These are phyloP conservation scores for Raphanus hybrid DNA, from an alignment of 441 rosid genomes.

Conservation along the genomic window DNA sequence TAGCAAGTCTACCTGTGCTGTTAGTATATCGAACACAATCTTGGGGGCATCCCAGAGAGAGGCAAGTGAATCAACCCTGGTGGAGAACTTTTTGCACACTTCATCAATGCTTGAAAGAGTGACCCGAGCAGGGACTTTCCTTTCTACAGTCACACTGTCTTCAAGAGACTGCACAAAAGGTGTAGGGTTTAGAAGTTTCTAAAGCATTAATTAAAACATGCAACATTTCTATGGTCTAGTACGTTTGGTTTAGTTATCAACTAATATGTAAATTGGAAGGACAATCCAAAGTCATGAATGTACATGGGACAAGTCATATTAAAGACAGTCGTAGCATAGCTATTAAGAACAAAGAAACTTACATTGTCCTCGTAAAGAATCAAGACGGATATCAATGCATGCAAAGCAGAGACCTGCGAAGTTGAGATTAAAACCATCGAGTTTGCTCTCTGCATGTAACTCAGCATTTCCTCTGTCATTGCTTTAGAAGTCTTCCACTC, in stretches of 20 bases:
- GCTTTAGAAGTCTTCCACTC: conserved; percentile 76
- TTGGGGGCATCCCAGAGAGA: conserved; percentile 55
- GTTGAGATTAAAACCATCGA: conserved; percentile 64
- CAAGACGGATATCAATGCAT: conserved; percentile 67
- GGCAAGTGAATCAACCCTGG: conserved; percentile 53
- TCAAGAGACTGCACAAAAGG: conserved; percentile 54
- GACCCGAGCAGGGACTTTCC: conserved; percentile 58
- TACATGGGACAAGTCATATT: conserved; percentile 12
- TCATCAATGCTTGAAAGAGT: conserved; percentile 58
- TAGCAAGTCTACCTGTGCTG: conserved; percentile 75
- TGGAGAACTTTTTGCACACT: conserved; percentile 50
- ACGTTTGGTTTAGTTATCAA: conserved; percentile 8
- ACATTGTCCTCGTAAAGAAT: conserved; percentile 59
- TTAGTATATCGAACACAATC: conserved; percentile 62
- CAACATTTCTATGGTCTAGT: conserved; percentile 20
- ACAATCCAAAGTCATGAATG: conserved; percentile 16
- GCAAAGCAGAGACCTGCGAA: conserved; percentile 69
- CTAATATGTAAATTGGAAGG: conserved; percentile 16
- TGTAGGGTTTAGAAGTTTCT: conserved; percentile 10
- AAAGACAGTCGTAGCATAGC: conserved; percentile 10
- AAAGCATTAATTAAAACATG: conserved; percentile 15
- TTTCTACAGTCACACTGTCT: conserved; percentile 43
- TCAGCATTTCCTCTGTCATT: conserved; percentile 68
- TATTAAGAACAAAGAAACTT: conserved; percentile 48
- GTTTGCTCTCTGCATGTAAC: conserved; percentile 69